These are phyloP conservation scores for Orbilia javanica DNA, from an alignment of 2,329 filamentous ascomycete genomes.

Conservation along the genomic window DNA sequence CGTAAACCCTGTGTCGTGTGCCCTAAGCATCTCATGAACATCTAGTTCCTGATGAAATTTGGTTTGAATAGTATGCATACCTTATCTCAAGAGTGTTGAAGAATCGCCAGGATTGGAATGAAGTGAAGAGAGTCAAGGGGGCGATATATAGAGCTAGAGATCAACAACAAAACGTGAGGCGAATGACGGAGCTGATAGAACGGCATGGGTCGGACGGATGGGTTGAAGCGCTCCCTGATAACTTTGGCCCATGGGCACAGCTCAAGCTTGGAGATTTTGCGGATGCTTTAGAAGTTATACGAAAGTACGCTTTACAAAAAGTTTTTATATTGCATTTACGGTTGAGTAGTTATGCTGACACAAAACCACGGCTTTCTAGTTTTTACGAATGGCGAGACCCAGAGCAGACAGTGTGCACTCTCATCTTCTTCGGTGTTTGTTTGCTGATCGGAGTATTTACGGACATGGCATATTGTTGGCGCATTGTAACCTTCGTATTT, in stretches of 20 bases:
- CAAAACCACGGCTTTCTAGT: background rate
- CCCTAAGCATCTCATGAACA: background rate
- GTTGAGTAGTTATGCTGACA: background rate
- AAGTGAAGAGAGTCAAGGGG: slow-evolving; percentile 40
- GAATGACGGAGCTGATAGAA: slow-evolving; percentile 29
- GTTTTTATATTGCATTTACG: background rate
- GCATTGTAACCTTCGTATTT: slow-evolving; percentile 39
- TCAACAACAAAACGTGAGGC: slow-evolving; percentile 16
- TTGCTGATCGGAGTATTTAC: slow-evolving; percentile 32
- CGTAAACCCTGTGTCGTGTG: background rate
- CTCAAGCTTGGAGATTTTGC: slow-evolving; percentile 39
- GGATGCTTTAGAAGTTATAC: slow-evolving; percentile 35
- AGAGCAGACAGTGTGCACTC: slow-evolving; percentile 33
- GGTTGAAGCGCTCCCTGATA: slow-evolving; percentile 37
- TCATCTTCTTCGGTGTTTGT: slow-evolving; percentile 32
- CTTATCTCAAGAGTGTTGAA: slow-evolving; percentile 41
- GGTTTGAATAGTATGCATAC: slow-evolving; percentile 30
- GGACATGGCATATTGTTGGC: slow-evolving; percentile 38
- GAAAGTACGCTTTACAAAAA: slow-evolving; percentile 26
- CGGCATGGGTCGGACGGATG: slow-evolving; percentile 35
- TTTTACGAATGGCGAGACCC: slow-evolving; percentile 49
- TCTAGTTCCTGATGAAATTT: background rate
- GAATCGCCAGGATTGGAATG: slow-evolving; percentile 38
- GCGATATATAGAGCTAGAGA: slow-evolving; percentile 26
- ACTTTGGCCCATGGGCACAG: slow-evolving; percentile 31